These are phyloP conservation scores for Alternaria triticimaculans DNA, from an alignment of 2,329 filamentous ascomycete genomes.

Conservation along the genomic window DNA sequence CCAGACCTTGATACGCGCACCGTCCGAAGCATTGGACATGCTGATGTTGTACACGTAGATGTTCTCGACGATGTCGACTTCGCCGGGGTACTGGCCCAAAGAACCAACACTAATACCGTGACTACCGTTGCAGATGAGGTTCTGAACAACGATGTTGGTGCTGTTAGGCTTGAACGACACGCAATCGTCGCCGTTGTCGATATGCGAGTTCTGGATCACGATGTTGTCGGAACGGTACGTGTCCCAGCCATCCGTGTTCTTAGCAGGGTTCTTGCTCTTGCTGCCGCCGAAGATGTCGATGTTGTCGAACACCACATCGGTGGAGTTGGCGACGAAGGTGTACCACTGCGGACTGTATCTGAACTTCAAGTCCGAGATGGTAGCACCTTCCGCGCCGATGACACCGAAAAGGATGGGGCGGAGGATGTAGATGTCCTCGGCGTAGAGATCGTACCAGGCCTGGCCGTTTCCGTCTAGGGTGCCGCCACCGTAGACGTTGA, in stretches of 20 bases:
- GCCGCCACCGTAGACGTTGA: slow-evolving; percentile 72
- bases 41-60: slow-evolving; percentile 59
- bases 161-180: slow-evolving; percentile 78
- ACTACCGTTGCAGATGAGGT: slow-evolving; percentile 70
- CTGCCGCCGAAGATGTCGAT: slow-evolving; percentile 66
- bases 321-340: slow-evolving; percentile 70
- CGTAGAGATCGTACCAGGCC: slow-evolving; percentile 69
- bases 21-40: slow-evolving; percentile 59
- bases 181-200: slow-evolving; percentile 73
- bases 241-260: slow-evolving; percentile 71
- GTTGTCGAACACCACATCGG: slow-evolving; percentile 67
- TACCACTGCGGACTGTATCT: slow-evolving; percentile 68
- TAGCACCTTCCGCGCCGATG: slow-evolving; percentile 64
- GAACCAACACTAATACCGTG: slow-evolving; percentile 78
- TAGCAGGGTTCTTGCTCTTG: slow-evolving; percentile 61
- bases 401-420: slow-evolving; percentile 65
- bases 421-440: slow-evolving; percentile 62
- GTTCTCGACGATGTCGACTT: slow-evolving; percentile 72
- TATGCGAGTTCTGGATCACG: slow-evolving; percentile 70
- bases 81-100: slow-evolving; percentile 69
- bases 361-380: slow-evolving; percentile 66
- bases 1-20: slow-evolving; percentile 78
- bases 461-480: slow-evolving; percentile 70
- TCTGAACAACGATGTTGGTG: slow-evolving; percentile 72
- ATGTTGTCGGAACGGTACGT: slow-evolving; percentile 68